Base-by-base conservation (phyloP, 2,329 filamentous ascomycete species). In the Sarocladium kiliense region DNA sequence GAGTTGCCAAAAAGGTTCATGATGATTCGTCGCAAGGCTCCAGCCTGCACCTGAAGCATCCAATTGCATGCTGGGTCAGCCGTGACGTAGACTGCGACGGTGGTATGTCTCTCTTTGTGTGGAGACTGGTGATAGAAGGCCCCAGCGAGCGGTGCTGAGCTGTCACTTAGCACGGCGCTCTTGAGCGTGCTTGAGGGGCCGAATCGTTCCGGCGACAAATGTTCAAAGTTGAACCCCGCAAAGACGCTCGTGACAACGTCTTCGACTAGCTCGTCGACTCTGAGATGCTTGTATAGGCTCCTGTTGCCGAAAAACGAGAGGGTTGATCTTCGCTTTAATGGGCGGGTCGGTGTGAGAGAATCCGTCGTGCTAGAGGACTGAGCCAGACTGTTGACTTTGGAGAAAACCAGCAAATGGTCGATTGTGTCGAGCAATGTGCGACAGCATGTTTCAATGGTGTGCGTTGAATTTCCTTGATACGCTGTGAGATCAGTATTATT, bases 1-100 rank as follows among this genome's bases (percentile, higher is more conserved):
- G 83, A 74, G 61, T 86, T 86, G 9, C 81, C 80, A 34, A 85
- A 77, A 0, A 86, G 58, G 42, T 86, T 86, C 80, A 85, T 83
- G 23, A 86, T 70, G 23, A 86, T 79, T 1, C 81, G 74, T 14
- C 74, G 66, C 10, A 74, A 59, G 0, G 73, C 73, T 0, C 83
- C 82, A 0, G 79, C 74, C 42, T 85, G 77, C 0, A 77, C 76
- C 18, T 75, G 69, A 60, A 82, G 84, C 1, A 69, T 65, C 80
- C 83, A 86, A 10, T 63, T 72, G 60, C 54, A 72, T 58, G 21
- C 71, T 56, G 63, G 73, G 2, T 77, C 73, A 12, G 85, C 74
- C 58, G 81, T 75, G 4, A 82, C 66, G 18, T 78, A 71, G 27
- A 84, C 71, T 16, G 73, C 69, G 2, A 80, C 62, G 6, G n/a